These are phyloP conservation scores for Pythium phragmitis DNA, from an alignment of 352 stramenopile genomes.

Conservation along the genomic window DNA sequence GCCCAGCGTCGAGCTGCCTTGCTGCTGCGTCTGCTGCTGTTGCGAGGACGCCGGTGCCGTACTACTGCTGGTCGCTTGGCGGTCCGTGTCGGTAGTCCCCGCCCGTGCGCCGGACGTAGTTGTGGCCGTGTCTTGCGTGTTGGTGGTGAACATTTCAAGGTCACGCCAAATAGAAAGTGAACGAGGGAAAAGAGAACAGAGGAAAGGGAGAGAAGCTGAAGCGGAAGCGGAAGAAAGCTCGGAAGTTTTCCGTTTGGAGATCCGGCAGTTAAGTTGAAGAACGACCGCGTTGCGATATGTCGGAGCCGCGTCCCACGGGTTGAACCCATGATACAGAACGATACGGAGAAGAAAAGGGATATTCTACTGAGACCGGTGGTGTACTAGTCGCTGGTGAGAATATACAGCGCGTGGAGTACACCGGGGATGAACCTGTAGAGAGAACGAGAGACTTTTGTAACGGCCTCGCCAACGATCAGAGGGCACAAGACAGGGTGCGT, in stretches of 20 bases:
- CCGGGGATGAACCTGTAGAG: neutral
- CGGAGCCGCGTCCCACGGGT: neutral
- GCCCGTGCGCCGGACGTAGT: neutral
- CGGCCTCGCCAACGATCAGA: neutral
- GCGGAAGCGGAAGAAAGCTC: neutral
- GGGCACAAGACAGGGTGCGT: neutral
- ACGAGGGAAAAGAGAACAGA: neutral
- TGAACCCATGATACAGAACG: too few species aligned
- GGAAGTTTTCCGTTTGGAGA: neutral
- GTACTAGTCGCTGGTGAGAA: conserved; percentile 1
- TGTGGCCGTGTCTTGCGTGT: neutral
- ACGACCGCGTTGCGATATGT: conserved; percentile 8
- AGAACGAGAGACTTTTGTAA: neutral
- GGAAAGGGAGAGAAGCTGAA: neutral
- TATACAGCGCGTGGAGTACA: neutral
- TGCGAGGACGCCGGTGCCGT: neutral
- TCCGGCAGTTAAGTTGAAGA: conserved; percentile 15
- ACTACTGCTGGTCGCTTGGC: neutral
- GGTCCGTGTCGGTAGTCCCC: neutral
- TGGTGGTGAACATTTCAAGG: conserved; percentile 5
- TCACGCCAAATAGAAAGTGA: neutral
- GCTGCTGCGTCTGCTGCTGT: neutral
- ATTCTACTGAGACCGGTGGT: neutral
- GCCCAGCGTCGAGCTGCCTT: conserved; percentile 3
- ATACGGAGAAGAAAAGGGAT: too few species aligned